A percentile compares a stretch with the other conserved stretches of the same genome.
phyloP scores from a whole-genome alignment of 2,329 filamentous ascomycete genomes.

The Lecanosticta acicola region DNA sequence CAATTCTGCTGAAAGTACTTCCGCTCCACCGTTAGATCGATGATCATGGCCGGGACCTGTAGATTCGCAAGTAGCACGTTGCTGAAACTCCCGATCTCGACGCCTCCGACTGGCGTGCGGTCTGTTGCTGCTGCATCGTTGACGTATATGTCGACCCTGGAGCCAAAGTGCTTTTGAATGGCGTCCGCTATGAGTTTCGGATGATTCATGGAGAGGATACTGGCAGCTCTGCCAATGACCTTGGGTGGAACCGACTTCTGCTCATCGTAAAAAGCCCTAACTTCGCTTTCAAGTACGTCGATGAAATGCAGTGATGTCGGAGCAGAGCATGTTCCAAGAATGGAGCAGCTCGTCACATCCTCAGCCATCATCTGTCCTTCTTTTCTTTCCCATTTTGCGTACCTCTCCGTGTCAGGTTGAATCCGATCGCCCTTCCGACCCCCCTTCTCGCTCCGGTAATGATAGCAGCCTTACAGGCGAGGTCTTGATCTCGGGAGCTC shows the following conservation, averaged over 20 bases:
- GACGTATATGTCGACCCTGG: conserved; percentile 26
- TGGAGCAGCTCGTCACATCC: not conserved
- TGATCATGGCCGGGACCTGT: conserved; percentile 21
- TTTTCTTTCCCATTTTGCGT: no score
- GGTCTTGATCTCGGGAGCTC: conserved; percentile 3
- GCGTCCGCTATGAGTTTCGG: conserved; percentile 9
- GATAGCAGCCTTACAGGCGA: conserved; percentile 1
- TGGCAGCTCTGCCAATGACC: not conserved
- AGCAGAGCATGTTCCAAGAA: not conserved
- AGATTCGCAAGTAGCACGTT: conserved; percentile 21
- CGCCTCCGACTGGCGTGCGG: not conserved
- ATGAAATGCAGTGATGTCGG: not conserved
- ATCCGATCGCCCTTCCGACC: not conserved
- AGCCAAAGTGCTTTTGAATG: conserved; percentile 16
- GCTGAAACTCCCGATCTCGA: not conserved
- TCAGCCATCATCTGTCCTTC: no score
- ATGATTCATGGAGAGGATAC: not conserved
- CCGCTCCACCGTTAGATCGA: conserved; percentile 23
- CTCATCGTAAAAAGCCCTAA: not conserved
- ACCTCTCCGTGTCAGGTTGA: not conserved
- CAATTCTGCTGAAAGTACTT: conserved; percentile 17
- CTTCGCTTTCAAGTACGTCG: not conserved
- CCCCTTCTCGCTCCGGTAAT: conserved; percentile 2
- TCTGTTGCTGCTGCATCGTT: conserved; percentile 18
- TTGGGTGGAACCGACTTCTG: not conserved